Conservation (phyloP, 441 rosid genomes). For the Arabidopsis hybrid region DNA sequence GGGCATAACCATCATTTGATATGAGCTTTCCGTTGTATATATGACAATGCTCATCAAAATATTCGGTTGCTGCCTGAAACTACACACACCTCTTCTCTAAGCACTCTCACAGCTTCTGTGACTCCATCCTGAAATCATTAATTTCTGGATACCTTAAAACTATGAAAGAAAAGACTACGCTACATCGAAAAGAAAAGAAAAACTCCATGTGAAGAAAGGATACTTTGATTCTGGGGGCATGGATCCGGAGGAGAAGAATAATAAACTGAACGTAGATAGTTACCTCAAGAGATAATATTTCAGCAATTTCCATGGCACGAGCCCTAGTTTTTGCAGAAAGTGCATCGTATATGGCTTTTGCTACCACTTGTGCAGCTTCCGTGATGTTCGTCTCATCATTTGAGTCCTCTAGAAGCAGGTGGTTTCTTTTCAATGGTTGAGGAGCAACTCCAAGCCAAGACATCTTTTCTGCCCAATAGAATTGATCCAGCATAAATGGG, state of each 20-base stretch:
- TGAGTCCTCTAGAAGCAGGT: conserved; percentile 57
- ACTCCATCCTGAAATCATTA: conserved; percentile 62
- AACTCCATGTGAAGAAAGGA: background rate
- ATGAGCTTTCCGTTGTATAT: conserved; percentile 9
- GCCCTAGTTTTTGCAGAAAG: conserved; percentile 59
- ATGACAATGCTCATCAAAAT: conserved; percentile 15
- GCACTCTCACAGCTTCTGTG: conserved; percentile 62
- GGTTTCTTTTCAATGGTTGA: conserved; percentile 69
- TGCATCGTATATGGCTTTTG: conserved; percentile 62
- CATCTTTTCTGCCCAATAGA: conserved; percentile 98
- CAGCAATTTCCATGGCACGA: conserved; percentile 61
- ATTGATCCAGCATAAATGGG: conserved; percentile 92
- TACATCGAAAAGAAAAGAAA: too few relatives aligned
- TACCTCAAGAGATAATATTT: conserved; percentile 75
- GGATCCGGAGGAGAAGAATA: background rate
- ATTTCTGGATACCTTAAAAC: background rate
- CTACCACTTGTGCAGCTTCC: conserved; percentile 60
- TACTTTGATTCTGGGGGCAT: background rate
- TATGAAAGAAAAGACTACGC: conserved; percentile 2
- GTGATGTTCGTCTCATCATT: conserved; percentile 48
- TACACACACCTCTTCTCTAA: conserved; percentile 55
- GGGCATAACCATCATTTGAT: conserved; percentile 7
- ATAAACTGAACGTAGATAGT: background rate
- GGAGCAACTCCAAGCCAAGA: conserved; percentile 93
- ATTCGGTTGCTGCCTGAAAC: conserved; percentile 24